Evolutionary conservation across 371 early-diverging fungal species (phyloP), one percentile per base, ranked within the genome.

Genomic region (Gilbertella persicaria): DNA sequence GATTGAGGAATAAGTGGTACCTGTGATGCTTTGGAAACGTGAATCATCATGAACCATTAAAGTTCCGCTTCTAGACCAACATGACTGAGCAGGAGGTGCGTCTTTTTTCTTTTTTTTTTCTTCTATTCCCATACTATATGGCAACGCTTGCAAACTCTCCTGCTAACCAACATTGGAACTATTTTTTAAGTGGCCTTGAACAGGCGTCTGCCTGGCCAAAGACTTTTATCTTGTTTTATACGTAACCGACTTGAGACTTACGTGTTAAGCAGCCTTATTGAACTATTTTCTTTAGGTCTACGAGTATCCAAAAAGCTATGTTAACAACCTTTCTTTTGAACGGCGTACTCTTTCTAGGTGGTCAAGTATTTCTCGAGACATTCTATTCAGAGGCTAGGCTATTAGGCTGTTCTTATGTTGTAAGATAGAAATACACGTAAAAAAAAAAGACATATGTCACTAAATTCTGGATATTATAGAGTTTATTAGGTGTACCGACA

Each of bases 161-260:
- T 14, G 51, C 55, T 26, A 46, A 61, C 19, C 61, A 66, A 14
- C 76, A 72, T 28, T 55, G 55, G 51, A 36, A 37, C 8, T 66
- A 68, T 40, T 75, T 72, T 58, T 16, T 72, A 9, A 53, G 50
- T 62, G 76, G 76, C 4, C 33, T 76, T 5, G 57, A 60, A 24
- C 60, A 67, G 21, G 73, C 71, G 20, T 69, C 68, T 19, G 54
- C 58, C n/a, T 76, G 76, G 76, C 68, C 71, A 16, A 64, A 64
- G 39, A 65, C 68, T 1, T 53, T 66, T 53, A 67, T 64, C 6
- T 57, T 67, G 3, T 62, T 76, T 33, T 65, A 62, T 45, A 63
- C 70, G 76, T 62, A 72, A 67, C 42, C 28, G 26, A 16, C 21
- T 7, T 20, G 24, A 24, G 44, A 12, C 17, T 23, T 6, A 5